phyloP scores from a whole-genome alignment of 148 eudicot genomes.

The Pharnaceum exiguum region DNA sequence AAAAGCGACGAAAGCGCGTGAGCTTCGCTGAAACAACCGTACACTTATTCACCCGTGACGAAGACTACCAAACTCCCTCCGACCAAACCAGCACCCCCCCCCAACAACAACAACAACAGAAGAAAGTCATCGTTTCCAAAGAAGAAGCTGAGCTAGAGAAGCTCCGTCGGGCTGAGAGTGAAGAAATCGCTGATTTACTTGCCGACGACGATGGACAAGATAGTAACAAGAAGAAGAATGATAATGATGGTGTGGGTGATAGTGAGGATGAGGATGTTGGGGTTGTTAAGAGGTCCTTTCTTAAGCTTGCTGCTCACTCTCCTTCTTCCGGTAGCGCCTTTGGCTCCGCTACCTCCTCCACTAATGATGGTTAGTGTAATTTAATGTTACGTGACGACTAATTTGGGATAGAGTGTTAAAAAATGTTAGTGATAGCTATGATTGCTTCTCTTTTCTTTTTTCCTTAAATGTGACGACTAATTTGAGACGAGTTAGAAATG shows the following conservation, averaged over 20 bases:
- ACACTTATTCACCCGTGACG: slow-evolving; percentile 73
- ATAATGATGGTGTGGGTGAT: slow-evolving; percentile 14
- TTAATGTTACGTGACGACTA: no score
- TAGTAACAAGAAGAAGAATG: slow-evolving; percentile 12
- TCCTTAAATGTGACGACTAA: no score
- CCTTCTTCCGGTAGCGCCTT: slow-evolving; percentile 34
- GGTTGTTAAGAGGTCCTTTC: slow-evolving; percentile 13
- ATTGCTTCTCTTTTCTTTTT: not conserved
- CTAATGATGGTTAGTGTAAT: slow-evolving; percentile 31
- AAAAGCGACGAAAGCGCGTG: slow-evolving; percentile 66
- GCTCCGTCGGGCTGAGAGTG: slow-evolving; percentile 29
- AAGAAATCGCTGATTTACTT: slow-evolving; percentile 27
- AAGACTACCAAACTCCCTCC: slow-evolving; percentile 51
- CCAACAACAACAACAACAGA: no score
- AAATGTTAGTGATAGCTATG: no score
- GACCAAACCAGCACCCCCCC: slow-evolving; percentile 8
- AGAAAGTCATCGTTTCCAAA: no score
- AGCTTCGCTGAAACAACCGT: slow-evolving; percentile 95
- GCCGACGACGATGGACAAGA: slow-evolving; percentile 14
- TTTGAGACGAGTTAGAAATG: no score
- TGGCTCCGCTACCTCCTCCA: slow-evolving; percentile 45
- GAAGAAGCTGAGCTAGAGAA: no score
- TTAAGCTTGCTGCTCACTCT: slow-evolving; percentile 28
- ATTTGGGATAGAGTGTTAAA: no score
- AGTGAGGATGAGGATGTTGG: slow-evolving; percentile 24